A percentile compares a stretch with the other conserved stretches of the same genome.
Evolutionary conservation across 192 early-diverging fungal species (phyloP).

Genomic region (Piromyces finnis): DNA sequence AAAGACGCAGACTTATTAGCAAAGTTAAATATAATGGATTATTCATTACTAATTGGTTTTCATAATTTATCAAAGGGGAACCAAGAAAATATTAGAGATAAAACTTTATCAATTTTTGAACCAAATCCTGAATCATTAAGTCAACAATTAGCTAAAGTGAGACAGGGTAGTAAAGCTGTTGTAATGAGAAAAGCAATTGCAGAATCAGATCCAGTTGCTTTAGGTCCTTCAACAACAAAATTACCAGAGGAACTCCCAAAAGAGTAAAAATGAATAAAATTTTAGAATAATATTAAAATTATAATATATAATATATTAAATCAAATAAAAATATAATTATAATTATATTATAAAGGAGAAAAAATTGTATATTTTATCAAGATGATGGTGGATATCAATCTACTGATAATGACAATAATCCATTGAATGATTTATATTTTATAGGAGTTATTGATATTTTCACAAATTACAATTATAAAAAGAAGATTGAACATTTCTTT

Average conservation of each 20-base stretch:
- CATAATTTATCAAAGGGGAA: not conserved
- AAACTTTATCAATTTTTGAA: not conserved
- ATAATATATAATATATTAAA: no score
- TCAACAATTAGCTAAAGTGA: not conserved
- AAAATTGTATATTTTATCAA: not conserved
- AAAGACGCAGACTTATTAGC: not conserved
- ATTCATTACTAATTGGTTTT: not conserved
- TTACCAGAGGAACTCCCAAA: not conserved
- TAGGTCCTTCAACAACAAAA: not conserved
- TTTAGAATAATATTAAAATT: no score
- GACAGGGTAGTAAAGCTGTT: not conserved
- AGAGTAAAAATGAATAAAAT: not conserved
- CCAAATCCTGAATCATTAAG: not conserved
- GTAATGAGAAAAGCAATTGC: not conserved
- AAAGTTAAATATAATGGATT: not conserved
- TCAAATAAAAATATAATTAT: no score
- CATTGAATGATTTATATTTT: not conserved
- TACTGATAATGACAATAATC: not conserved
- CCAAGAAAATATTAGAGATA: not conserved
- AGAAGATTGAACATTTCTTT: not conserved
- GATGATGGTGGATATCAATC: not conserved
- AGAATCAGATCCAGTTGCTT: not conserved
- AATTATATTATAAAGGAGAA: not conserved
- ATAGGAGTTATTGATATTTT: not conserved
- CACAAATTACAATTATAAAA: not conserved